A percentile compares a stretch with the other conserved stretches of the same genome.
Evolutionary conservation across 169 alveolate species (phyloP).

Genomic region (Plasmodium malariae): DNA sequence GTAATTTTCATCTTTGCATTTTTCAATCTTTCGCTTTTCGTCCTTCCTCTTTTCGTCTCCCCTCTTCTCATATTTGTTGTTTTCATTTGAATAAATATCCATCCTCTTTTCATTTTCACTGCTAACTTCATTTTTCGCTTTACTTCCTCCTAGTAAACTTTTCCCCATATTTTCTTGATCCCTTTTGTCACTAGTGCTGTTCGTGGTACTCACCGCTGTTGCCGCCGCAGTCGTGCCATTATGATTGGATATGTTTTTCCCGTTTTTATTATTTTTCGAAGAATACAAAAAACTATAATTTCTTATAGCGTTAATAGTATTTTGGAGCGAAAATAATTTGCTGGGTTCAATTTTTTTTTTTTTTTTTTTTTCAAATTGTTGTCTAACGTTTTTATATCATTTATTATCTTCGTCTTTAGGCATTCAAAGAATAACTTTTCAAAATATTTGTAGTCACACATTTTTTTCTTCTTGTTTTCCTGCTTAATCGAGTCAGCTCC

Average conservation of each 20-base stretch:
- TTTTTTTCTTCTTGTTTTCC: not conserved
- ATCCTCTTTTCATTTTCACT: not conserved
- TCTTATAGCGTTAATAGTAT: slow-evolving; percentile 42
- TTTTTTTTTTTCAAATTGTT: slow-evolving; percentile 48
- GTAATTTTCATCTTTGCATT: too few relatives aligned
- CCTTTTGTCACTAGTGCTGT: not conserved
- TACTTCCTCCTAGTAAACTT: not conserved
- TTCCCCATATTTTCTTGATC: not conserved
- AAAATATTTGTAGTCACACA: slow-evolving; percentile 27
- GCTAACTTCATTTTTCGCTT: not conserved
- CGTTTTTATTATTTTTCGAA: slow-evolving; percentile 16
- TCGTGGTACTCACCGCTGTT: not conserved
- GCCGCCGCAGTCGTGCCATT: not conserved
- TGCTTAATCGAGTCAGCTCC: too few relatives aligned
- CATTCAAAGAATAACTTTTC: slow-evolving; percentile 61
- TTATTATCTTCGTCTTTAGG: slow-evolving; percentile 36
- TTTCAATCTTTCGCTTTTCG: too few relatives aligned
- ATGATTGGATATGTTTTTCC: not conserved
- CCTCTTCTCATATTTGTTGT: too few relatives aligned
- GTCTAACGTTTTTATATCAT: slow-evolving; percentile 65
- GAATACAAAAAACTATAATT: slow-evolving; percentile 29
- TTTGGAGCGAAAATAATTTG: slow-evolving; percentile 38
- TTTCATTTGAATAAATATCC: not conserved
- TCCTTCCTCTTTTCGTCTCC: not conserved
- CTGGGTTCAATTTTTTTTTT: not conserved